These are phyloP conservation scores for Phytophthora tubulina DNA, from an alignment of 352 stramenopile genomes.

Conservation along the genomic window DNA sequence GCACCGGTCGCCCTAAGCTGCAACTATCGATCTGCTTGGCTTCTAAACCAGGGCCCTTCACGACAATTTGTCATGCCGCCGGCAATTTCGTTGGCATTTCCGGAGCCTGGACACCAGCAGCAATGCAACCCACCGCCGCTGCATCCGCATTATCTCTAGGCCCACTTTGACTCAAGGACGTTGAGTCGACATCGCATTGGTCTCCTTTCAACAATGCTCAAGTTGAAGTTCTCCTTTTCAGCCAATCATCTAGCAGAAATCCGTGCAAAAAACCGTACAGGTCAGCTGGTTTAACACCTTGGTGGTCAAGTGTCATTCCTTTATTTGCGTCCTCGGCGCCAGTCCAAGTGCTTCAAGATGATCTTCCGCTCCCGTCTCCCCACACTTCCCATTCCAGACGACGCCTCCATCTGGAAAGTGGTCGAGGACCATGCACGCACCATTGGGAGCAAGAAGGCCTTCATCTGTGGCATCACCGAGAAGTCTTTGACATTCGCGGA, in stretches of 20 bases:
- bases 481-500: conserved; percentile 52
- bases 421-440: conserved; percentile 47
- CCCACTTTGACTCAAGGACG: conserved; percentile 5
- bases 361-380: conserved; percentile 54
- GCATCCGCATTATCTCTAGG: background rate
- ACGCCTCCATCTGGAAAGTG: conserved; percentile 54
- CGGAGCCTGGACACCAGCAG: no score
- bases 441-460: conserved; percentile 40
- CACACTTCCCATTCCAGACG: conserved; percentile 40
- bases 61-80: no score
- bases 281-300: conserved; percentile 23
- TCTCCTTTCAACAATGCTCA: conserved; percentile 10
- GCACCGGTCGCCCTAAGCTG: no score
- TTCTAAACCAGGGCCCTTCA: no score
- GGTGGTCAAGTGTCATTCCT: conserved; percentile 30
- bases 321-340: conserved; percentile 26
- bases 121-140: background rate
- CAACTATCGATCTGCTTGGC: no score
- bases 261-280: conserved; percentile 6
- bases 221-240: conserved; percentile 35
- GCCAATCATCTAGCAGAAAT: conserved; percentile 22
- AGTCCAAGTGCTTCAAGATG: conserved; percentile 32
- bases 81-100: no score
- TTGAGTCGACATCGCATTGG: conserved; percentile 29
- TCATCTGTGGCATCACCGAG: conserved; percentile 59